Base-by-base conservation (phyloP, 768 basidiomycete species). In the Rhizopogon vulgaris region DNA sequence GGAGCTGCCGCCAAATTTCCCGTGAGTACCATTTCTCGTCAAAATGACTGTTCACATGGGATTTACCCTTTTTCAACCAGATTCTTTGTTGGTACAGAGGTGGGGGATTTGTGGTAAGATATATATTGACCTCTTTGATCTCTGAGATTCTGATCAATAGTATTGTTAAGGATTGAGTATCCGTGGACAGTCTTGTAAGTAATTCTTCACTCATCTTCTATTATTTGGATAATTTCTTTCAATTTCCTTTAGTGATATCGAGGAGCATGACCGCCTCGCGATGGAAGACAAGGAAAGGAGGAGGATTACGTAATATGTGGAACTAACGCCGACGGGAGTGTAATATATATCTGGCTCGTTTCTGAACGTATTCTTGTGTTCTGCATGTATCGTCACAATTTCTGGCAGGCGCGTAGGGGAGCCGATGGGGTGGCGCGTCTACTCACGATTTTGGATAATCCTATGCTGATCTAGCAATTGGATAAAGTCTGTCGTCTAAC, bases 51-150 rank as follows among this genome's bases (percentile, higher is more conserved):
- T 41, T 54, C 49, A 50, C 56, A 50, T 54, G 27, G 40, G 32
- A 45, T 8, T 54, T 9, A 30, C 10, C 24, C 11, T 10, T 34
- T 58, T 48, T 53, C 48, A 55, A 53, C 63, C 53, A 78, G 82
- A 39, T 98, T 96, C 71, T 97, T 84, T 59, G 76, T 83, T 18
- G 93, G 94, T 17, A 82, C 77, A 37, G 89, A 94, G 53, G 78
- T 87, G 14, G 77, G 67, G 14, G 78, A 89, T 65, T 61, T 87
- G 46, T 90, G 88, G 87, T 85, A 64, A 71, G 84, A 67, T 43
- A 27, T 48, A n/a, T 11, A 25, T 48, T 10, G 37, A 54, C 12
- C 25, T 12, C 27, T 47, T 32, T 25, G 24, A 27, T 15, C 46
- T 48, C 22, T 25, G 32, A 34, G 47, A 25, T 42, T 48, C 58